phyloP scores from a whole-genome alignment of 257 asterid species.

The Solanum corneliomulleri region DNA sequence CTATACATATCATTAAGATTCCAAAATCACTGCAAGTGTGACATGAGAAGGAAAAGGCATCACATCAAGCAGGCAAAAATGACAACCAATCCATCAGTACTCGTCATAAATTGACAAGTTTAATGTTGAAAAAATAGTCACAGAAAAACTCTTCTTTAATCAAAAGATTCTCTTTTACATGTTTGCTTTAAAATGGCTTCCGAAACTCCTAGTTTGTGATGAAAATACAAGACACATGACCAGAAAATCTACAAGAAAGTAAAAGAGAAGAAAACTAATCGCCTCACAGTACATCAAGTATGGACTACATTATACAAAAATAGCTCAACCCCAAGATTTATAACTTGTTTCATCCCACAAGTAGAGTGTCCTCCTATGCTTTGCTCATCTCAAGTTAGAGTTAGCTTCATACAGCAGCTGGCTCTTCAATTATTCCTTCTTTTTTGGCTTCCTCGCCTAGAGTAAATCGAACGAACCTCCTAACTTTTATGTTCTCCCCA shows the following conservation, averaged over 20 bases:
- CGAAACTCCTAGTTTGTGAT: background rate
- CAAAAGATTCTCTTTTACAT: background rate
- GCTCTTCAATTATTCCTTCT: background rate
- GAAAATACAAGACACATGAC: background rate
- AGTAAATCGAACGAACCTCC: slow-evolving; percentile 72
- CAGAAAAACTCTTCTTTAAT: background rate
- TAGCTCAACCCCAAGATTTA: background rate
- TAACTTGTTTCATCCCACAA: background rate
- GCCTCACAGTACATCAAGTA: background rate
- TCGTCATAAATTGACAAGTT: background rate
- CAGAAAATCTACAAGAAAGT: background rate
- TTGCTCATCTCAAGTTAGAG: background rate
- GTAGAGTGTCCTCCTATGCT: background rate
- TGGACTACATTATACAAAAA: background rate
- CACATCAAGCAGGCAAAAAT: background rate
- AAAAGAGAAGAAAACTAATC: background rate
- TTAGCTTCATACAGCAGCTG: background rate
- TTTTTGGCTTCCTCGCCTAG: slow-evolving; percentile 44
- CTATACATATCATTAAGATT: background rate
- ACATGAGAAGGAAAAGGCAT: background rate
- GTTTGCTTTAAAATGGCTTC: background rate
- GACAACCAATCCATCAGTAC: background rate
- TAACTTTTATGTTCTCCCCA: slow-evolving; percentile 86
- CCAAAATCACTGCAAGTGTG: background rate
- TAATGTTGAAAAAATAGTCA: background rate